Base-by-base conservation (phyloP, 352 stramenopile species). In the Peronosclerospora sorghi region DNA sequence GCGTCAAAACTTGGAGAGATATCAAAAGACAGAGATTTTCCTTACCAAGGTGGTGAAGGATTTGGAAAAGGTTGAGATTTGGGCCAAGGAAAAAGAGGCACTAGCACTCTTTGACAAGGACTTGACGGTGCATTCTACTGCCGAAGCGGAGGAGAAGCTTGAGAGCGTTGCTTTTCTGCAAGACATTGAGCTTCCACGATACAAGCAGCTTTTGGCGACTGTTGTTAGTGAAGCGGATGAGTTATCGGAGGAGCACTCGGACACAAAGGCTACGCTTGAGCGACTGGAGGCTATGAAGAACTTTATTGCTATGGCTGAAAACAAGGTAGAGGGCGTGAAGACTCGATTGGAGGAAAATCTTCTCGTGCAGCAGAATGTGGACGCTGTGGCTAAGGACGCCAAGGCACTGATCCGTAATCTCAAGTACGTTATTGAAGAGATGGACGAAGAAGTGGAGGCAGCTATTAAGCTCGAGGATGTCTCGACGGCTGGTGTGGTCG, bases 391-490 rank as follows among this genome's bases (percentile, higher is more conserved):
- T 23, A 90, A 93, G 60, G 82, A 92, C 47, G 83, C 71, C 61
- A 90, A 87, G 53, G 60, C 81, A 7, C 55, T 86, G 27, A 87
- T 89, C 66, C 76, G 78, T 32, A 88, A 85, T 44, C 69, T 95
- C 29, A 91, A 90, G 68, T 92, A 94, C 53, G 70, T 74, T 5
- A 85, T 94, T 10, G 79, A 90, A 51, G 73, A 88, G 45, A 83
- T 95, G 70, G 82, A 93, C 34, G 79, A 93, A 48, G 76, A 91
- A 54, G 72, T 93, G 14, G 76, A 86, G 47, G 71, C 73, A 3
- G 71, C 71, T 14, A 84, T 71, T 2, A 83, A 83, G 51, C 52
- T 88, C 0, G 55, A 91, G 28, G 66, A 87, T 32, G 56, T 82
- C 39, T 82, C 72, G 8, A 81, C 83, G 46, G 70, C 64, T 30